Percentiles rank a stretch among this genome's conserved stretches.
Conservation (phyloP, 805 yeast genomes). For the Ogataea sp. region DNA sequence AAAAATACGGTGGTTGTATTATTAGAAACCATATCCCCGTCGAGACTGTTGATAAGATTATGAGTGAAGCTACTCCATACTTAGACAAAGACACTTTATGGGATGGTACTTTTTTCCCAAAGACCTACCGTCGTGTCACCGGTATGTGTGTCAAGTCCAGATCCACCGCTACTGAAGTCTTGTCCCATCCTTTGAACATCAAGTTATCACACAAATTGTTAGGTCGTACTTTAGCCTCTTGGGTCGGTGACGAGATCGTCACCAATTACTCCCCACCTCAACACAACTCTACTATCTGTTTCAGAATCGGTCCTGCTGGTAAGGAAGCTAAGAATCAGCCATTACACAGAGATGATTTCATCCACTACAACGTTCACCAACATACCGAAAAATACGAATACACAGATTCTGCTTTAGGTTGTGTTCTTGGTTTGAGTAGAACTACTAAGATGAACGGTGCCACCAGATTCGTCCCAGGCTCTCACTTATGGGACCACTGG, state of each 20-base stretch:
- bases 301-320: conserved; percentile 17
- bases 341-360: conserved; percentile 15
- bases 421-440: conserved; percentile 9
- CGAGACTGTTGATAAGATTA: conserved; percentile 7
- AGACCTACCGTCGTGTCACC: conserved; percentile 12
- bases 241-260: conserved; percentile 11
- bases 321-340: conserved; percentile 10
- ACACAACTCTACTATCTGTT: conserved; percentile 10
- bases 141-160: conserved; percentile 12
- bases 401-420: conserved; percentile 13
- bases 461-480: conserved; percentile 22
- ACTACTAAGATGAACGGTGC: conserved; percentile 18
- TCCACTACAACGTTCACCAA: conserved; percentile 12
- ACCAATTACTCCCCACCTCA: conserved; percentile 13
- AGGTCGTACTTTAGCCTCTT: conserved; percentile 8
- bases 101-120: conserved; percentile 16
- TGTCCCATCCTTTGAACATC: conserved; percentile 9
- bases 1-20: conserved; percentile 15
- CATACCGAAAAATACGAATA: conserved; percentile 6
- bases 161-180: conserved; percentile 7
- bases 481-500: conserved; percentile 23
- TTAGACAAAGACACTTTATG: conserved; percentile 12
- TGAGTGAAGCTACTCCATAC: conserved; percentile 12
- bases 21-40: conserved; percentile 9
- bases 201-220: conserved; percentile 10